Evolutionary conservation across 2,329 filamentous ascomycete genomes (phyloP), one percentile per base, ranked within the genome.

Genomic region (Aspergillus transmontanensis): DNA sequence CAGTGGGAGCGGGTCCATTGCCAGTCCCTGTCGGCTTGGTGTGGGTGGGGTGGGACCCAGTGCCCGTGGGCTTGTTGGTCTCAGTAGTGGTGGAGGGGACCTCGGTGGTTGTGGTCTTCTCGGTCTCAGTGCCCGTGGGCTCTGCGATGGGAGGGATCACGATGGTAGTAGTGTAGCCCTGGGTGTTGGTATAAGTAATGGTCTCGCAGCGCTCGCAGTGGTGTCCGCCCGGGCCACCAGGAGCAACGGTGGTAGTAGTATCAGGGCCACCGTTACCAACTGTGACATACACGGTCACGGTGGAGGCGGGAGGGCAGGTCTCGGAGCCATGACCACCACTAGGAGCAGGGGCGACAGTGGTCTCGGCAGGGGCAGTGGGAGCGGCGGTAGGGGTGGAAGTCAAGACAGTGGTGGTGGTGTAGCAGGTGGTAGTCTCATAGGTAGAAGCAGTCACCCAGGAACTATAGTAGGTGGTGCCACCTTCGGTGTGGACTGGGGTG

Each of bases 381-480:
- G 45, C 39, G 23, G 30, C 58, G 64, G 39, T 50, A 41, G 55
- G 50, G 59, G 34, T 7, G 61, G 36, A 14, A 45, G 56, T 48
- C 30, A 53, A 23, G 16, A 62, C 64, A 9, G 62, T 62, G 19
- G 64, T 67, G 39, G 70, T 63, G n/a, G 73, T 68, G 58, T 72
- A 74, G 67, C 70, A 71, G 9, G 71, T 71, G 10, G 73, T 75
- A 26, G 75, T 76, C 14, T 69, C 72, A 46, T 71, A 72, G 30
- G 65, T 64, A 3, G 72, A 70, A 48, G 71, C 68, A 1, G 72
- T 74, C 30, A 76, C 58, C 69, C 71, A 78, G 14, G 74, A 75
- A 54, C 72, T 73, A 66, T 75, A 78, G 64, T 66, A 75, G n/a
- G 76, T 78, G 43, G 67, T 70, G 23, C 69, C 67, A 23, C 65